Evolutionary conservation across 495 filamentous ascomycete species (phyloP), one percentile per base, ranked within the genome.

Genomic region (Parmelia sp.): DNA sequence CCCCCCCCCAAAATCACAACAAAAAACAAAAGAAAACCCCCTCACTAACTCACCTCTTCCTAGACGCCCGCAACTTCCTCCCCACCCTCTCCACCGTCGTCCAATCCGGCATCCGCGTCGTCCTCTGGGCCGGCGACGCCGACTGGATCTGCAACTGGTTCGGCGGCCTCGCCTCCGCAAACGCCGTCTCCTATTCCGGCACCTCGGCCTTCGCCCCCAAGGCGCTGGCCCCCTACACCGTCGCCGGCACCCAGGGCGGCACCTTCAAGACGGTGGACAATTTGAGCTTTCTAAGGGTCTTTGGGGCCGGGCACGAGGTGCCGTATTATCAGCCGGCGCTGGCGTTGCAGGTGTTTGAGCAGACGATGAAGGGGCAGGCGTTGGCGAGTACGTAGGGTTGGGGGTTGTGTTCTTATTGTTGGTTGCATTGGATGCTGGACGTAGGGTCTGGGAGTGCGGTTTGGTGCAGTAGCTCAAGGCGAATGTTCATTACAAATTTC

Each of bases 91-190:
- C 76, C 35, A 64, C 65, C 14, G 76, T 86, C 9, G 79, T 84
- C 25, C 66, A 76, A 51, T 73, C 78, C 3, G 80, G 80, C 5
- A 72, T 86, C 61, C 71, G 69, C 14, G 77, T 78, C 5, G 67
- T 84, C 4, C 70, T 85, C 47, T 84, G 81, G 83, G 82, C 82
- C 11, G 83, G 83, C 58, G 82, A 82, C 64, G 77, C 78, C 14
- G 82, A 84, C 68, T 84, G 75, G 73, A 82, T 83, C 66, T 84
- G 80, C 68, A 84, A 85, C 71, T 84, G 79, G 78, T 70, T 77
- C 39, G 83, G 83, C 33, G 73, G 64, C 15, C 70, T 76, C 12
- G 72, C 64, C 0, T 78, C 76, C 29, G 82, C 79, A 25, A 74
- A 84, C 45, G 73, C 74, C 0, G 71, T 83, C 23, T 42, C 67